Base-by-base conservation (phyloP, 176 grass and related monocot genomes). In the Aegilops longissima region DNA sequence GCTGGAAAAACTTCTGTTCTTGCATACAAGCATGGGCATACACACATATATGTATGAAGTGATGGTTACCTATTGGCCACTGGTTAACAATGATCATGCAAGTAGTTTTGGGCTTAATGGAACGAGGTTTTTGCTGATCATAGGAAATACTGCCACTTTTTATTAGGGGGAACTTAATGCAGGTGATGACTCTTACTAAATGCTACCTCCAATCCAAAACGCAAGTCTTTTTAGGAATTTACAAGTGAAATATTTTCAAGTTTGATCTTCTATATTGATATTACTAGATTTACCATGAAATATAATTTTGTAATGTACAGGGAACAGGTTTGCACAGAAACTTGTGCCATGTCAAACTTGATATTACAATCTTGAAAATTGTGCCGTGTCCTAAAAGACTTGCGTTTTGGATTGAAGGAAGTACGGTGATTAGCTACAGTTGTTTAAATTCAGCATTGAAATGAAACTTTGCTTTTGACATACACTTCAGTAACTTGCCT, bases 401-500 rank as follows among this genome's bases (percentile, higher is more conserved):
- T 54, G 51, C 5, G 13, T 73, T 73, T 44, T 73, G 5, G 38
- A 73, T 45, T 21, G 12, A n/a, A 45, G n/a, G 70, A 72, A 73
- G 12, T 73, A 59, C 17, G 3, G 36, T 35, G 34, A 65, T 49
- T 49, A 49, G 45, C 45, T 49, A 49, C 12, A 54, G 10, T 14
- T 47, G 35, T 88, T 49, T 45, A 35, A 72, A 18, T 47, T 83
- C 20, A 30, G 30, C 75, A 45, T 54, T 80, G 68, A 30, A 68
- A 76, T 44, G 23, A 16, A 44, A 68, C 44, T 74, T 58, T 67
- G 10, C 3, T 85, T 25, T 56, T 23, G 33, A 75, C 77, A 58
- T 67, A 16, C 12, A 39, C 2, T 23, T 52, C 36, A 56, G 82
- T 81, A 49, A 44, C 45, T 61, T 68, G 12, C 35, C 18, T 78